Percentiles rank a stretch among this genome's conserved stretches.
Conservation (phyloP, 1,284 basidiomycete genomes). For the Sanghuangporus baumii region DNA sequence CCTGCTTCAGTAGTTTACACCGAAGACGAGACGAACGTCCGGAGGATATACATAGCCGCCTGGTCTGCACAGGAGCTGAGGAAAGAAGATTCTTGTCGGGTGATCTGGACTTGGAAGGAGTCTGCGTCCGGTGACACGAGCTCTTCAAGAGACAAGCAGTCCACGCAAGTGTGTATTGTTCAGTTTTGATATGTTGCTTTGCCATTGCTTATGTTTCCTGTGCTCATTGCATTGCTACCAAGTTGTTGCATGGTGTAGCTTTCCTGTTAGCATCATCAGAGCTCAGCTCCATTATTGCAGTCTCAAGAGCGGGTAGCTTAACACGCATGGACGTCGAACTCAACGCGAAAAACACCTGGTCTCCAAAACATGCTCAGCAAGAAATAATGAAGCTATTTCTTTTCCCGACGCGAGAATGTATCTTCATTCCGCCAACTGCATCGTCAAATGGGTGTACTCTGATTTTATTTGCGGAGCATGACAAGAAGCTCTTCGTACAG, state of each 20-base stretch:
- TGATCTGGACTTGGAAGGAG: slow-evolving; percentile 61
- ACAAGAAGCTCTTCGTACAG: slow-evolving; percentile 11
- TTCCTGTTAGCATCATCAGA: background rate
- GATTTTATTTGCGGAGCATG: slow-evolving; percentile 24
- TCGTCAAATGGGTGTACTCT: slow-evolving; percentile 30
- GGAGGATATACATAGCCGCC: slow-evolving; percentile 52
- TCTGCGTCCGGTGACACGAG: slow-evolving; percentile 34
- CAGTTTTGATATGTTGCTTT: background rate
- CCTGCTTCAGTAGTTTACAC: slow-evolving; percentile 39
- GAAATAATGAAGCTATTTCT: slow-evolving; percentile 38
- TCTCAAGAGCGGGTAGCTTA: slow-evolving; percentile 42
- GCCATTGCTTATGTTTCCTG: background rate
- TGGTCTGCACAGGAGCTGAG: slow-evolving; percentile 41
- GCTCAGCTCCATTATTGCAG: slow-evolving; percentile 27
- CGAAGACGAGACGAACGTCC: slow-evolving; percentile 33
- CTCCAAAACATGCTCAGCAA: slow-evolving; percentile 25
- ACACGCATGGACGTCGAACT: slow-evolving; percentile 39
- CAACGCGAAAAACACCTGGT: slow-evolving; percentile 29
- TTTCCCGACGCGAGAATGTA: slow-evolving; percentile 37
- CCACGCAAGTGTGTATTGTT: slow-evolving; percentile 38
- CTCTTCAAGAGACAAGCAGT: slow-evolving; percentile 33
- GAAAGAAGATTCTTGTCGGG: slow-evolving; percentile 37
- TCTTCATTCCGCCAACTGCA: slow-evolving; percentile 36
- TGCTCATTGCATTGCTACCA: background rate
- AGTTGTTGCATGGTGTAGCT: background rate